Conservation (phyloP, 257 asterid genomes). For the Nicotiana tomentosiformis region DNA sequence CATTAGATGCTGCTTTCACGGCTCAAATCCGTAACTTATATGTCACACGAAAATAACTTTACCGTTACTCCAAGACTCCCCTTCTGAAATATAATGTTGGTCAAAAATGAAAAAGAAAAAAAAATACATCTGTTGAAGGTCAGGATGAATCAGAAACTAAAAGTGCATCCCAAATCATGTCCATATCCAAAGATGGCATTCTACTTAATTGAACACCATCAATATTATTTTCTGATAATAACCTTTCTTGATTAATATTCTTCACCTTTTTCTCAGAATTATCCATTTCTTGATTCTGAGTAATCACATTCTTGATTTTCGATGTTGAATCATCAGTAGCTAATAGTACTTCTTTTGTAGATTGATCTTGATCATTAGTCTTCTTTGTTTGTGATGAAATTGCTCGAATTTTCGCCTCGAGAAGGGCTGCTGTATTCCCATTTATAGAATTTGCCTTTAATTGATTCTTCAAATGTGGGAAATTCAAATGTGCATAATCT, state of each 20-base stretch:
- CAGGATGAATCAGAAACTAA: too few species aligned
- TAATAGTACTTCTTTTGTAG: background rate
- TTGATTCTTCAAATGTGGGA: conserved; percentile 43
- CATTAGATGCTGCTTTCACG: too few species aligned
- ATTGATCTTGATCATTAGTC: conserved; percentile 1
- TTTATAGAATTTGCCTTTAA: conserved; percentile 30
- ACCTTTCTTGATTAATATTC: conserved; percentile 15
- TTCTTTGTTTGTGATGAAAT: conserved; percentile 30
- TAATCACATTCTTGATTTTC: background rate
- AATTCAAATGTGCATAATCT: conserved; percentile 50
- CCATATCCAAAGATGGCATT: conserved; percentile 62
- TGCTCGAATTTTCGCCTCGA: conserved; percentile 44
- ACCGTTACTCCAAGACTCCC: too few species aligned
- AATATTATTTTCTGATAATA: background rate
- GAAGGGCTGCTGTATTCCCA: conserved; percentile 38
- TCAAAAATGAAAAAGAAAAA: too few species aligned
- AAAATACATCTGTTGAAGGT: too few species aligned
- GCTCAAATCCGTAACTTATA: too few species aligned
- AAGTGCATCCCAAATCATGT: too few species aligned
- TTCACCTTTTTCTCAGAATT: conserved; percentile 21
- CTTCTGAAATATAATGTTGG: too few species aligned
- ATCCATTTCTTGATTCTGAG: background rate
- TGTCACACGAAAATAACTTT: too few species aligned
- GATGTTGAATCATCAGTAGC: background rate
- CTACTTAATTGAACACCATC: conserved; percentile 65